These are phyloP conservation scores for Chlorella sp. DNA, from an alignment of 139 green algal species.

Conservation along the genomic window DNA sequence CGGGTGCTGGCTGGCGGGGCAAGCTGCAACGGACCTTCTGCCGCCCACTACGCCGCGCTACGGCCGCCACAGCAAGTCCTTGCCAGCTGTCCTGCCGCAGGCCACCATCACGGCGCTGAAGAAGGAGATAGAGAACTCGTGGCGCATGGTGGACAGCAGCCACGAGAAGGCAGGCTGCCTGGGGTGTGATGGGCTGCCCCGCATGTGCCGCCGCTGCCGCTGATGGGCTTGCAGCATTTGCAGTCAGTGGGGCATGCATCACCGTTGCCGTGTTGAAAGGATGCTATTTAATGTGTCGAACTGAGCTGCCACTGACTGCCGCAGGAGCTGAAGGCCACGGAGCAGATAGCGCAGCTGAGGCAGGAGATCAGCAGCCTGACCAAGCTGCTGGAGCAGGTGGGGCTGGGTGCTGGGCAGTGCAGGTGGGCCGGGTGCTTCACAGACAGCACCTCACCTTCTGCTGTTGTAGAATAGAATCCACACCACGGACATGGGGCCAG, in stretches of 20 bases:
- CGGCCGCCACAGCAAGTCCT: too few relatives aligned
- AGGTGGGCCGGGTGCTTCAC: too few relatives aligned
- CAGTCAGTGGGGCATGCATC: too few relatives aligned
- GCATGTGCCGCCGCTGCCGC: not conserved
- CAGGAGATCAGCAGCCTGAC: slow-evolving; percentile 89
- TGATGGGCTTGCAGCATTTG: not conserved
- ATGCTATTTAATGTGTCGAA: too few relatives aligned
- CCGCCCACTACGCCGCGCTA: too few relatives aligned
- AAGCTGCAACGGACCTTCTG: too few relatives aligned
- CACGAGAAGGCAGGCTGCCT: slow-evolving; percentile 78
- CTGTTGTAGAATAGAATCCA: too few relatives aligned
- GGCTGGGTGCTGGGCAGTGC: too few relatives aligned
- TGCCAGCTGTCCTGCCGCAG: not conserved
- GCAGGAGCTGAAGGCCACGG: slow-evolving; percentile 86
- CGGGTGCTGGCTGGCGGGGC: too few relatives aligned
- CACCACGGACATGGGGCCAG: too few relatives aligned
- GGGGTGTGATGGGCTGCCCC: not conserved
- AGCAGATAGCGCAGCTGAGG: slow-evolving; percentile 87
- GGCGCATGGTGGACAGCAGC: slow-evolving; percentile 87
- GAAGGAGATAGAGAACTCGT: slow-evolving; percentile 95
- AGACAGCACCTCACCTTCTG: too few relatives aligned
- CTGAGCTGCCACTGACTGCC: not conserved
- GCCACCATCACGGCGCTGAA: slow-evolving; percentile 86
- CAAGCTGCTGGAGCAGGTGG: slow-evolving; percentile 74
- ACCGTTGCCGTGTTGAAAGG: too few relatives aligned